Evolutionary conservation across 2,329 filamentous ascomycete genomes (phyloP).

Genomic region (Claviceps capensis): DNA sequence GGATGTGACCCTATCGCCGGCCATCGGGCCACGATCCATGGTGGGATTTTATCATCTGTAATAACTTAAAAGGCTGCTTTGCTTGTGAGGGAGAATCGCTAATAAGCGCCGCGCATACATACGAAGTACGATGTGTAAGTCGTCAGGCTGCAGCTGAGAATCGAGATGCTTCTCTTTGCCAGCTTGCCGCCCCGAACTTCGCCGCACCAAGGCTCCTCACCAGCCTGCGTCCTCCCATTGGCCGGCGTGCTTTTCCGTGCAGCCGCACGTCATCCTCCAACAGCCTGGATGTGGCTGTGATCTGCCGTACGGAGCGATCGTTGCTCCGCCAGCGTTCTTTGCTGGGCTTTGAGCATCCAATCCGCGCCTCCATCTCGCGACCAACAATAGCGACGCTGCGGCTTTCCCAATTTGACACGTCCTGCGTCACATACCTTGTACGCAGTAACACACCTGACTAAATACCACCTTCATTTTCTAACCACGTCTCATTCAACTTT

Average conservation of each 20-base stretch:
- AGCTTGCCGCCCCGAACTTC: too few relatives aligned
- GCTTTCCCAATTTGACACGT: neutral
- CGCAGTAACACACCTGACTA: neutral
- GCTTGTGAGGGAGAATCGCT: neutral
- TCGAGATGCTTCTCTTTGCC: too few relatives aligned
- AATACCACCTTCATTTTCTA: neutral
- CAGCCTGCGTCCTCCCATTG: neutral
- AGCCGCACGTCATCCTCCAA: conserved; percentile 1
- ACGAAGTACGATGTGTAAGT: neutral
- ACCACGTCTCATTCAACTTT: neutral
- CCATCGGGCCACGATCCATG: neutral
- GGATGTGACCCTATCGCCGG: neutral
- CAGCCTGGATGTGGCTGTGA: too few relatives aligned
- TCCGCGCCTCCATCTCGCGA: neutral
- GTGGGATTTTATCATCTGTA: too few relatives aligned
- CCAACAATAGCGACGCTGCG: neutral
- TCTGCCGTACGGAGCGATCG: too few relatives aligned
- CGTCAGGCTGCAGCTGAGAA: neutral
- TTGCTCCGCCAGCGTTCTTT: neutral
- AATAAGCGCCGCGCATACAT: neutral
- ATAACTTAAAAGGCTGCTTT: neutral
- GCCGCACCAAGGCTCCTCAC: neutral
- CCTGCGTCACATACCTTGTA: neutral
- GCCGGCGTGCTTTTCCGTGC: neutral
- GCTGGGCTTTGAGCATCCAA: too few relatives aligned